These are phyloP conservation scores for Quercus mongolica DNA, from an alignment of 306 rosid genomes.

Conservation along the genomic window DNA sequence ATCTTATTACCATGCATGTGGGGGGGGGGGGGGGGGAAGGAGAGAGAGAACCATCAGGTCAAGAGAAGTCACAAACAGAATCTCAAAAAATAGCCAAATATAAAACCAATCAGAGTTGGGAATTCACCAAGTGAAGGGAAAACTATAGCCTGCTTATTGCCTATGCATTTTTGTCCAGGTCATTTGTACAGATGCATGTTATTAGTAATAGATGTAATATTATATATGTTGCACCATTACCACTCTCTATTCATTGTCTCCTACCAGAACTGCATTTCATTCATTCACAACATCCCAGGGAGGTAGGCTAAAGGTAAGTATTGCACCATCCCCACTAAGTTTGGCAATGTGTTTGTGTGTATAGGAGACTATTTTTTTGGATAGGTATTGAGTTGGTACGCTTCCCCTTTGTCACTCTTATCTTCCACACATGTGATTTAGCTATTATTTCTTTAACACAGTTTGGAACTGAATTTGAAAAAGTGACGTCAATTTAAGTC, in stretches of 20 bases:
- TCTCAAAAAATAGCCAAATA: too few species aligned
- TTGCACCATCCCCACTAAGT: neutral
- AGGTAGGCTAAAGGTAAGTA: neutral
- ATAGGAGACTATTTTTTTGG: too few species aligned
- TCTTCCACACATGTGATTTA: too few species aligned
- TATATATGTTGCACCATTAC: neutral
- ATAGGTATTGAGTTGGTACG: too few species aligned
- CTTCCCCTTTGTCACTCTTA: too few species aligned
- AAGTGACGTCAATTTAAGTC: too few species aligned
- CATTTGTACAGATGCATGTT: neutral
- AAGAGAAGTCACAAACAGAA: too few species aligned
- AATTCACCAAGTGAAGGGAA: neutral
- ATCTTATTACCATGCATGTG: neutral
- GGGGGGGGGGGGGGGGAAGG: rapidly evolving
- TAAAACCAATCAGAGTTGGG: neutral
- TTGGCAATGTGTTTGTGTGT: too few species aligned
- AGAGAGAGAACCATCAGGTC: too few species aligned
- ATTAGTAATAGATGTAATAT: neutral
- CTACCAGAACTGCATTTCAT: neutral
- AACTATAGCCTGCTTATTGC: neutral
- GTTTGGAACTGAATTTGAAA: too few species aligned
- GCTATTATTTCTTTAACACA: too few species aligned
- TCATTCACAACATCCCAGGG: neutral
- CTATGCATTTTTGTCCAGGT: neutral
- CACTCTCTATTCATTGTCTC: neutral